Evolutionary conservation across 345 rosid species (phyloP).

Genomic region (Lagerstroemia speciosa): DNA sequence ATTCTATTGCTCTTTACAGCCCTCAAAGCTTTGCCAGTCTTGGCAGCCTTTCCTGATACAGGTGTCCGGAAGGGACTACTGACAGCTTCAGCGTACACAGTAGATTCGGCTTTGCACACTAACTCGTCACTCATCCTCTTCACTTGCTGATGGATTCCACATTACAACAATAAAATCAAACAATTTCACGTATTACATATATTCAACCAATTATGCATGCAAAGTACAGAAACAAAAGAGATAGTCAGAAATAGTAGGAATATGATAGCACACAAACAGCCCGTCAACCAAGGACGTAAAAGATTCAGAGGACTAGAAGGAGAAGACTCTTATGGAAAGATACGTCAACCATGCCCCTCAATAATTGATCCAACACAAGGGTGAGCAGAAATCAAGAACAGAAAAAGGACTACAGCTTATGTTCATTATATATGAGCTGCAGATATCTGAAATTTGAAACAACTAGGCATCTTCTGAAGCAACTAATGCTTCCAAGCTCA

Average conservation of each 20-base stretch:
- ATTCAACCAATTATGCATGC: neutral
- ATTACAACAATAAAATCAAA: neutral
- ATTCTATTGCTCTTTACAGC: slow-evolving; percentile 43
- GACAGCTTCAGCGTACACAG: slow-evolving; percentile 37
- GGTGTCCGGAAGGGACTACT: slow-evolving; percentile 64
- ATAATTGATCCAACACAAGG: neutral
- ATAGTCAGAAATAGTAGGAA: neutral
- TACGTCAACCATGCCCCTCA: neutral
- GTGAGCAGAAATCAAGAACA: neutral
- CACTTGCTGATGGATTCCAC: slow-evolving; percentile 29
- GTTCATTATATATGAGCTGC: neutral
- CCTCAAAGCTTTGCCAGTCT: slow-evolving; percentile 59
- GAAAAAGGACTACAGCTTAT: neutral
- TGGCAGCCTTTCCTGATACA: slow-evolving; percentile 61
- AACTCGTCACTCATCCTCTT: slow-evolving; percentile 68
- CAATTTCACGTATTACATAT: neutral
- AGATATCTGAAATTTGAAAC: neutral
- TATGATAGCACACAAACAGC: neutral
- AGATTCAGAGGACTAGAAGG: neutral
- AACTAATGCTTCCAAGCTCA: neutral
- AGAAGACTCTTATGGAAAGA: neutral
- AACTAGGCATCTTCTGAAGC: neutral
- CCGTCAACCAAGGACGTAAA: neutral
- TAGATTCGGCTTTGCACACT: slow-evolving; percentile 45
- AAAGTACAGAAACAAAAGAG: neutral